Base-by-base conservation (phyloP, 2,329 filamentous ascomycete genomes). In the Lachnellula suecica region DNA sequence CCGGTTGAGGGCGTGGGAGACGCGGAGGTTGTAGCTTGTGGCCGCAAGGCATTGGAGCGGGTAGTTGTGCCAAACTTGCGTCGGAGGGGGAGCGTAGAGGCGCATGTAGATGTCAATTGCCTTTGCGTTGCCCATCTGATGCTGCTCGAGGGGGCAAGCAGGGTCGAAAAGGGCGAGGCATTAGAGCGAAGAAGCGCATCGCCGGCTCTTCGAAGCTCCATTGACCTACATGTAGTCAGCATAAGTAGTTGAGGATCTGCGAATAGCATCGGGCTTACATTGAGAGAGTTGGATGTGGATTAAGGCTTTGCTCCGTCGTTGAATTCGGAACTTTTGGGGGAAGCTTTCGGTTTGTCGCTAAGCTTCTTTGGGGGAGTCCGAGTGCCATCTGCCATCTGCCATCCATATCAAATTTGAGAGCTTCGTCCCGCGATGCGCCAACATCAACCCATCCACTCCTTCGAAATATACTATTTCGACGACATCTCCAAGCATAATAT, bases 171-270 rank as follows among this genome's bases (percentile, higher is more conserved):
- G 29, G 61, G 59, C 19, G 61, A 63, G 10, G 53, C 44, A 43
- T 63, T 66, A 19, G 55, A 61, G 51, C 63, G 65, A 52, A 70
- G 56, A 10, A 70, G 43, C 13, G 56, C 57, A 40, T 69, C 66
- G 23, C 61, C 63, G 4, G 59, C 57, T 52, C 62, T 60, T 66
- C 68, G 63, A 53, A 70, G 44, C 54, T 70, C 68, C 68, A 71
- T 71, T 49, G 45, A 45, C 23, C 56, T 61, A 25, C 24, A 17
- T 23, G 37, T 23, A 2, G 17, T 60, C 55, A 61, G 58, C 17
- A 47, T 2, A 49, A 47, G 4, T 19, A 31, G 13, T 34, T 49
- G 9, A 13, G 27, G 17, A 17, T 58, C 49, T 53, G 54, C 52
- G 57, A 54, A 35, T 3, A 15, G 2, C 41, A 40, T 46, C 31